phyloP scores from a whole-genome alignment of 2,329 filamentous ascomycete species.

The Exophiala sideris region DNA sequence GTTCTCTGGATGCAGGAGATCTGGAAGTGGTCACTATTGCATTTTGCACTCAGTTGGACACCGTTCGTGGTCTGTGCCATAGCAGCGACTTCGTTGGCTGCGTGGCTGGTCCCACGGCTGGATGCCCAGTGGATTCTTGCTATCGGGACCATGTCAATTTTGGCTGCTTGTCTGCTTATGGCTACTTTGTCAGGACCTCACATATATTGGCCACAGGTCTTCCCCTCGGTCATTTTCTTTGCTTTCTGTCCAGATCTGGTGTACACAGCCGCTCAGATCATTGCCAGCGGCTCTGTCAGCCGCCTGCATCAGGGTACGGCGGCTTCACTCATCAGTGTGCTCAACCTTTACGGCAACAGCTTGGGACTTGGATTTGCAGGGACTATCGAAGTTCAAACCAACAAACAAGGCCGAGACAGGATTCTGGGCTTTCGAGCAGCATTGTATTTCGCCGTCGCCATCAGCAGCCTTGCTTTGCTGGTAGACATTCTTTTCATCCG shows the following conservation, averaged over 20 bases:
- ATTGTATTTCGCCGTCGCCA: neutral
- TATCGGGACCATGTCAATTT: slow-evolving; percentile 38
- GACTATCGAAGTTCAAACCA: slow-evolving; percentile 32
- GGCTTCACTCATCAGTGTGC: slow-evolving; percentile 47
- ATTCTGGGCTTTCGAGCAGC: neutral
- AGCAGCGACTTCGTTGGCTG: slow-evolving; percentile 39
- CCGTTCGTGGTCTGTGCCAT: slow-evolving; percentile 35
- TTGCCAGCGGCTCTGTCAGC: slow-evolving; percentile 51
- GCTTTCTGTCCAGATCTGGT: slow-evolving; percentile 49
- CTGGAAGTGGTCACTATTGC: slow-evolving; percentile 41
- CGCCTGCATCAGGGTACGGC: slow-evolving; percentile 37
- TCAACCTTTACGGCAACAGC: slow-evolving; percentile 44
- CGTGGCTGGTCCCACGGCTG: slow-evolving; percentile 47
- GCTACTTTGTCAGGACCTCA: slow-evolving; percentile 48
- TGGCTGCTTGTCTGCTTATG: slow-evolving; percentile 35
- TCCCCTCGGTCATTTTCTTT: slow-evolving; percentile 38
- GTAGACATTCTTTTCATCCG: neutral
- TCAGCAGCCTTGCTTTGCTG: neutral
- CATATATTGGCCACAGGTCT: slow-evolving; percentile 43
- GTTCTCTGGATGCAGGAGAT: slow-evolving; percentile 44
- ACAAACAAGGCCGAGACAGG: neutral
- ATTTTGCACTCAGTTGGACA: slow-evolving; percentile 40
- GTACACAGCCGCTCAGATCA: slow-evolving; percentile 52
- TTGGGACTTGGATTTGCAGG: slow-evolving; percentile 46
- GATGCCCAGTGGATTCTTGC: slow-evolving; percentile 49